Evolutionary conservation across 306 rosid genomes (phyloP).

Genomic region (Castanospermum australe): DNA sequence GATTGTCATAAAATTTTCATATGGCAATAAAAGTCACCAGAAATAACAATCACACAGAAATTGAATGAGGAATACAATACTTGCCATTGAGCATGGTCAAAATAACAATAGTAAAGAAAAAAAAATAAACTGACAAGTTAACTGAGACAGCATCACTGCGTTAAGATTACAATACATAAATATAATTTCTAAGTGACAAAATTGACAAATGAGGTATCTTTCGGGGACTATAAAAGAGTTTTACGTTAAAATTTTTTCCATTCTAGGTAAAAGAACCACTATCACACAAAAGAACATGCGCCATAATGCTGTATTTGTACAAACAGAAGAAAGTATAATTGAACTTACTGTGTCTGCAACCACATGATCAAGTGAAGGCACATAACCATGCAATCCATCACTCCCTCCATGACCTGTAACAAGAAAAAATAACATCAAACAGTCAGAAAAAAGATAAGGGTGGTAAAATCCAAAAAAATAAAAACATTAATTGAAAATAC

Average conservation of each 20-base stretch:
- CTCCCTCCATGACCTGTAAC: conserved; percentile 97
- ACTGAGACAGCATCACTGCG: background rate
- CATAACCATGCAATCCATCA: conserved; percentile 98
- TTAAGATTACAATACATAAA: no score
- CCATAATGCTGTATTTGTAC: background rate
- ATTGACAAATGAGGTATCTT: no score
- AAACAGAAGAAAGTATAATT: background rate
- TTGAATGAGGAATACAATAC: background rate
- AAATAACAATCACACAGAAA: background rate
- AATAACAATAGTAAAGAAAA: background rate
- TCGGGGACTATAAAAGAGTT: no score
- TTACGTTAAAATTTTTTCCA: background rate
- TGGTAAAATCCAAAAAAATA: background rate
- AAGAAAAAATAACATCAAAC: conserved; percentile 11
- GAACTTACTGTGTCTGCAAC: conserved; percentile 93
- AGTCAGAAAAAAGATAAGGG: background rate
- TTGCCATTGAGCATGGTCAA: background rate
- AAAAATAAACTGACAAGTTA: background rate
- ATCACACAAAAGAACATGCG: background rate
- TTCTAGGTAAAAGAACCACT: background rate
- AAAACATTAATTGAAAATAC: background rate
- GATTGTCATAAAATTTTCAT: background rate
- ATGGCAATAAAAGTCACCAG: background rate
- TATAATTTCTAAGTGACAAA: no score
- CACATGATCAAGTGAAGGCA: conserved; percentile 96